These are phyloP conservation scores for Tritrichomonas foetus DNA, from an alignment of 208 protist species.

Conservation along the genomic window DNA sequence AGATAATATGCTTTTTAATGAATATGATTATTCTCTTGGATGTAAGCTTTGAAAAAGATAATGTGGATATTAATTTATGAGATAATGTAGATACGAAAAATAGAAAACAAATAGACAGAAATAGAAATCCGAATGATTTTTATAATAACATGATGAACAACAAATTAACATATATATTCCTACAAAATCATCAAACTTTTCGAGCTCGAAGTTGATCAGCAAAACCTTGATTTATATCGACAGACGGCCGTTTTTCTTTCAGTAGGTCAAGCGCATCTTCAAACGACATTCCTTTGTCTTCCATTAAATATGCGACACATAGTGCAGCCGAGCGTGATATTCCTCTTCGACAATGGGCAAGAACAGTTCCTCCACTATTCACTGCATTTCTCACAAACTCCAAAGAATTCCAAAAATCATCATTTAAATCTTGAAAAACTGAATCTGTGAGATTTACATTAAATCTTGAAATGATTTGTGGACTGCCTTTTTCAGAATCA, in stretches of 20 bases:
- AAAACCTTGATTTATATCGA: background rate
- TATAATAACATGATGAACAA: too few species aligned
- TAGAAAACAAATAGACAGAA: too few species aligned
- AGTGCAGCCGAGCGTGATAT: background rate
- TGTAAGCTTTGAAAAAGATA: too few species aligned
- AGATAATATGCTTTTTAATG: too few species aligned
- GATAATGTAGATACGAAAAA: too few species aligned
- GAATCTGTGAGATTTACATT: background rate
- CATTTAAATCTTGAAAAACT: background rate
- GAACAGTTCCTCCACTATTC: background rate
- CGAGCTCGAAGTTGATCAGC: too few species aligned
- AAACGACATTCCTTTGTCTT: background rate
- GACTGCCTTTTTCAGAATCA: background rate
- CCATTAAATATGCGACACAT: background rate
- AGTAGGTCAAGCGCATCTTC: background rate
- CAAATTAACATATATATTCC: too few species aligned
- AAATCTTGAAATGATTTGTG: background rate
- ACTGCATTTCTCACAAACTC: background rate
- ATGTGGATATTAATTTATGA: too few species aligned
- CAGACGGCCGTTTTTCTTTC: background rate
- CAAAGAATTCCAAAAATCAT: constrained; percentile 14
- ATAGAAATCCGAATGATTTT: too few species aligned
- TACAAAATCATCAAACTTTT: too few species aligned
- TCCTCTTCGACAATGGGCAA: background rate
- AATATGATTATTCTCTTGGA: too few species aligned